Percentiles rank a stretch among this genome's conserved stretches.
phyloP scores from a whole-genome alignment of 1,284 basidiomycete species.

The Cutaneotrichosporon dermatis region DNA sequence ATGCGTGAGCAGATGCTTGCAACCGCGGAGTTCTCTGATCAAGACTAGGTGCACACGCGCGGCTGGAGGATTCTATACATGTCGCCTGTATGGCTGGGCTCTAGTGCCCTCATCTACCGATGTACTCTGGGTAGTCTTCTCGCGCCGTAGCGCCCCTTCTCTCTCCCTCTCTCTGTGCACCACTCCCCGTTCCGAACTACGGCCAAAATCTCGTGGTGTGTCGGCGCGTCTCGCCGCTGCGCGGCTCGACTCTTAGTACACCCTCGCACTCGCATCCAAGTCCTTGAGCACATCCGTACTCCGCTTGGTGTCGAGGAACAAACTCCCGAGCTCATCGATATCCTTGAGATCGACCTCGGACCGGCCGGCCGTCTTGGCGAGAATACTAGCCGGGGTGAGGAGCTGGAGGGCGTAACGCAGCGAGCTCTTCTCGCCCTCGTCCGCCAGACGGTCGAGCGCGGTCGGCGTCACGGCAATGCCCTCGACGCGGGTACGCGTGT shows the following conservation, averaged over 20 bases:
- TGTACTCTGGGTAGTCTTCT: too few relatives aligned
- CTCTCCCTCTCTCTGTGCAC: too few relatives aligned
- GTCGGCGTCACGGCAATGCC: conserved; percentile 71
- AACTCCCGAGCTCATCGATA: conserved; percentile 82
- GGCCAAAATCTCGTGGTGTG: too few relatives aligned
- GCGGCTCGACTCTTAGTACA: conserved; percentile 20
- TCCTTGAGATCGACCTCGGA: conserved; percentile 79
- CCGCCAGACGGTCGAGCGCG: conserved; percentile 75
- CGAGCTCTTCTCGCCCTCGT: conserved; percentile 77
- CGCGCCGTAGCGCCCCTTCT: too few relatives aligned
- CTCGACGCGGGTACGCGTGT: conserved; percentile 79
- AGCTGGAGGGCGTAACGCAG: conserved; percentile 91
- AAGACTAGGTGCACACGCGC: too few relatives aligned
- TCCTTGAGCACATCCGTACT: conserved; percentile 41
- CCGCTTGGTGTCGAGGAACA: conserved; percentile 88
- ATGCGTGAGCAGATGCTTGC: too few relatives aligned
- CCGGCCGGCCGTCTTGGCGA: conserved; percentile 71
- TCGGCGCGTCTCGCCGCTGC: too few relatives aligned
- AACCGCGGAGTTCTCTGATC: too few relatives aligned
- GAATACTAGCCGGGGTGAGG: conserved; percentile 85
- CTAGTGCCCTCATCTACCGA: too few relatives aligned
- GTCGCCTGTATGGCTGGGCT: too few relatives aligned
- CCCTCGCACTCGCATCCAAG: conserved; percentile 27
- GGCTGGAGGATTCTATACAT: not conserved
- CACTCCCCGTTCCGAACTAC: too few relatives aligned